Percentiles rank a stretch among this genome's conserved stretches.
phyloP scores from a whole-genome alignment of 805 yeast genomes.

The Cyberlindnera xylosilytica region DNA sequence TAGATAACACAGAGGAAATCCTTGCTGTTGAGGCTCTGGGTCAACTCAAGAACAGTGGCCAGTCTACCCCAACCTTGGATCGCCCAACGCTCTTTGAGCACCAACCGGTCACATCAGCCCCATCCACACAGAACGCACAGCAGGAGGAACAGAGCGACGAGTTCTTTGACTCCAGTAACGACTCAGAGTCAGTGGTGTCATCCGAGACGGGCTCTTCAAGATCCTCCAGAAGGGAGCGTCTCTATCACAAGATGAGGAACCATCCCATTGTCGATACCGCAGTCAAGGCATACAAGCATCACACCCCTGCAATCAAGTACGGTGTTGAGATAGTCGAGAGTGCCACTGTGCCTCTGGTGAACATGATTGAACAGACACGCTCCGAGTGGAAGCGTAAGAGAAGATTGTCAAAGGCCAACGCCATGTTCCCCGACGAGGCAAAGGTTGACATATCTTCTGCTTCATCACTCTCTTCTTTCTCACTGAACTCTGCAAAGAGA shows the following conservation, averaged over 20 bases:
- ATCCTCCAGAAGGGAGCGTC: slow-evolving; percentile 23
- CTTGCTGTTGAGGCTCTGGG: slow-evolving; percentile 26
- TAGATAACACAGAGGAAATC: slow-evolving; percentile 12
- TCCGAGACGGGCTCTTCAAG: slow-evolving; percentile 2
- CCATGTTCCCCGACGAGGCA: slow-evolving; percentile 29
- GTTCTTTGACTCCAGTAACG: slow-evolving; percentile 37
- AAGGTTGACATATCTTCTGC: slow-evolving; percentile 15
- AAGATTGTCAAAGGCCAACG: slow-evolving; percentile 29
- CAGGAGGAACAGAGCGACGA: slow-evolving; percentile 28
- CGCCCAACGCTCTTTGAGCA: background rate
- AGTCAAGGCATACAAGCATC: slow-evolving; percentile 32
- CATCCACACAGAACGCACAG: background rate
- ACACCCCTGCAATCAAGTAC: slow-evolving; percentile 48
- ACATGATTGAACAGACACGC: slow-evolving; percentile 38
- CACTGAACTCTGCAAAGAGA: slow-evolving; percentile 18
- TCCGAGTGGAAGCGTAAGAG: slow-evolving; percentile 36
- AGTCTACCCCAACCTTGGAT: slow-evolving; percentile 10
- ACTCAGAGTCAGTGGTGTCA: slow-evolving; percentile 8
- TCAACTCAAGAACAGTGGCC: slow-evolving; percentile 25
- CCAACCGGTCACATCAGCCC: background rate
- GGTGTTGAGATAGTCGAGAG: slow-evolving; percentile 60
- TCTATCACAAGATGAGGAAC: slow-evolving; percentile 40
- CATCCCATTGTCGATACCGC: slow-evolving; percentile 33
- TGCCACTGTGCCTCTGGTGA: slow-evolving; percentile 53
- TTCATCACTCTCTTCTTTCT: slow-evolving; percentile 7